Evolutionary conservation across 2,329 filamentous ascomycete genomes (phyloP).

Genomic region (Cladosporium sp.): DNA sequence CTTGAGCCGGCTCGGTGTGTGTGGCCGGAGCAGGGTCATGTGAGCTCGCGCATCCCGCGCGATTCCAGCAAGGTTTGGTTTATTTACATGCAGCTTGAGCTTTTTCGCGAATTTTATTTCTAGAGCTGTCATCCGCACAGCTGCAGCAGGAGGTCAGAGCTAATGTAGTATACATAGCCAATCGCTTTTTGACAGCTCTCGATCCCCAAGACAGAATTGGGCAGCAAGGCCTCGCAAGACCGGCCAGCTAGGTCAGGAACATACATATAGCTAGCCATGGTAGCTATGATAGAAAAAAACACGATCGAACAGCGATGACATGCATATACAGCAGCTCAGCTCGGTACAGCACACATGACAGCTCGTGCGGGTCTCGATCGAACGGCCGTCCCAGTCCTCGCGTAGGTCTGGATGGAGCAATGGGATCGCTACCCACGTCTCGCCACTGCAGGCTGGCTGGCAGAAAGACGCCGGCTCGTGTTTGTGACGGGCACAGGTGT

Average conservation of each 20-base stretch:
- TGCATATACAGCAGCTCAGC: too few species aligned
- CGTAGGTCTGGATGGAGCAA: conserved; percentile 3
- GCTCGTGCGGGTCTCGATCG: conserved; percentile 11
- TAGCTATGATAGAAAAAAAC: too few species aligned
- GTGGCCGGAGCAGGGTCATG: conserved; percentile 5
- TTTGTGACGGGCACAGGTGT: conserved; percentile 2
- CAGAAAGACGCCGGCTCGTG: background rate
- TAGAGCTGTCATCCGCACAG: conserved; percentile 6
- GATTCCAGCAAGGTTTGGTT: too few species aligned
- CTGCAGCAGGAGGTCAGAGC: conserved; percentile 6
- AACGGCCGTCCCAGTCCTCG: conserved; percentile 1
- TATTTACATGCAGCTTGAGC: background rate
- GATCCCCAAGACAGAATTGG: background rate
- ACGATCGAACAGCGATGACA: conserved; percentile 7
- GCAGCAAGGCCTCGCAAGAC: conserved; percentile 4
- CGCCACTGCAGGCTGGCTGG: too few species aligned
- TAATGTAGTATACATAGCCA: background rate
- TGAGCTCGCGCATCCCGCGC: conserved; percentile 3
- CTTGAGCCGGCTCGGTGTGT: background rate
- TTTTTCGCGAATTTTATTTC: background rate
- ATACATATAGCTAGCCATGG: too few species aligned
- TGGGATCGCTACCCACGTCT: background rate
- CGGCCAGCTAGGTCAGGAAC: background rate
- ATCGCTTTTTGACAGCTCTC: background rate
- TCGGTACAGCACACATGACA: too few species aligned